Base-by-base conservation (phyloP, 345 rosid genomes). In the Eucalyptus cladocalyx region DNA sequence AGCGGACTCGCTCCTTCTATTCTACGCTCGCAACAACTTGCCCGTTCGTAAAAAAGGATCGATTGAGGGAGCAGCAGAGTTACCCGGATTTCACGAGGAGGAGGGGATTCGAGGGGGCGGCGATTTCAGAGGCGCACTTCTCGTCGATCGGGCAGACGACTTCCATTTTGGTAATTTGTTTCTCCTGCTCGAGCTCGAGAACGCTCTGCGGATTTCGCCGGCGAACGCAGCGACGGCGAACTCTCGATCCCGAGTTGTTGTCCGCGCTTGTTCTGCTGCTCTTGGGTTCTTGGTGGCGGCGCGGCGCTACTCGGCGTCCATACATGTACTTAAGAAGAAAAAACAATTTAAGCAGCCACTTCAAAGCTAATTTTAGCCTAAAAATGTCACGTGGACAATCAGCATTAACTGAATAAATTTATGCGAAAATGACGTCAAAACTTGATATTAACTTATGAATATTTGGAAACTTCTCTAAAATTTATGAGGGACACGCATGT, bases 61-160 rank as follows among this genome's bases (percentile, higher is more conserved):
- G n/a, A n/a, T n/a, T n/a, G n/a, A n/a, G n/a, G n/a, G n/a, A n/a
- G n/a, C n/a, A n/a, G n/a, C n/a, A n/a, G n/a, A n/a, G n/a, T n/a
- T n/a, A n/a, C n/a, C n/a, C n/a, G n/a, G 56, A 94, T 92, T 90
- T 93, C 95, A 88, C 43, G 92, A 90, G 90, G 65, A 90, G 97
- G 86, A 89, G 93, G 96, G 62, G 96, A 95, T 4, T 53, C 86
- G 93, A 96, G 90, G 97, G 97, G 91, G 92, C 93, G 11, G 96
- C 88, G 85, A 95, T 94, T 91, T 94, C 94, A 50, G 47, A 86
- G 34, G 86, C n/a, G n/a, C n/a, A n/a, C n/a, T n/a, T n/a, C n/a
- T n/a, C n/a, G n/a, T n/a, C n/a, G n/a, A n/a, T n/a, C n/a, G n/a
- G n/a, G n/a, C n/a, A n/a, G n/a, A n/a, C n/a, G n/a, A n/a, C n/a